These are phyloP conservation scores for Penicillium cinerascens DNA, from an alignment of 495 filamentous ascomycete genomes.

Conservation along the genomic window DNA sequence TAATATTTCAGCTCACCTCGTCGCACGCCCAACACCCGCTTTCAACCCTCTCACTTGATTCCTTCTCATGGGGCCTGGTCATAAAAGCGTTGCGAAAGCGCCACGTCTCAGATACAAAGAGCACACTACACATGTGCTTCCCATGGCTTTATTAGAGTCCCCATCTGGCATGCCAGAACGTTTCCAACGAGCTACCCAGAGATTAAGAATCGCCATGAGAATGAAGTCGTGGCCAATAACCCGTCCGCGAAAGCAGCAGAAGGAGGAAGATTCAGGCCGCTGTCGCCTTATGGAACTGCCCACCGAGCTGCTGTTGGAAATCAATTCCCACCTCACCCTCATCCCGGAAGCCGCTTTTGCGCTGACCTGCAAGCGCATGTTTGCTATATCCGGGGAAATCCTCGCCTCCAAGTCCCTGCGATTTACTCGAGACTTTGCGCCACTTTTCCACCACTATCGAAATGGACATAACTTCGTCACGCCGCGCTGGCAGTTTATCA, in stretches of 20 bases:
- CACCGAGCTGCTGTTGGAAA: constrained; percentile 42
- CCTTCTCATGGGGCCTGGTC: constrained; percentile 12
- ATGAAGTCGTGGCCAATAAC: constrained; percentile 32
- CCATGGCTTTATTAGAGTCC: constrained; percentile 19
- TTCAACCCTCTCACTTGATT: not conserved
- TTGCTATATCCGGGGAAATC: constrained; percentile 35
- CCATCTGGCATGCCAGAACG: constrained; percentile 28
- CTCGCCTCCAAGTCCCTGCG: constrained; percentile 36
- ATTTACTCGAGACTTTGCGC: constrained; percentile 45
- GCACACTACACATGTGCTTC: constrained; percentile 1
- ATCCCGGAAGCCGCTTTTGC: constrained; percentile 42
- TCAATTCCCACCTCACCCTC: constrained; percentile 37
- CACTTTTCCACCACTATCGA: constrained; percentile 45
- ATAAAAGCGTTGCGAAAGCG: constrained; percentile 5
- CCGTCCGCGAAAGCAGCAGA: constrained; percentile 14
- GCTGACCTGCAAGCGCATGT: constrained; percentile 44
- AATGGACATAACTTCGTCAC: constrained; percentile 41
- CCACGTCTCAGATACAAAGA: constrained; percentile 12
- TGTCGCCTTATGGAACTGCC: constrained; percentile 43
- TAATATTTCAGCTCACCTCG: constrained; percentile 12
- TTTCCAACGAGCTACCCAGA: constrained; percentile 31
- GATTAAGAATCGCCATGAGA: constrained; percentile 30
- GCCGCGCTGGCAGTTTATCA: constrained; percentile 42
- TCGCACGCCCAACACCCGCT: not conserved
- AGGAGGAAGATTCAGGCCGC: constrained; percentile 14